Conservation (phyloP, 2,329 filamentous ascomycete genomes). For the Aureobasidium subglaciale region DNA sequence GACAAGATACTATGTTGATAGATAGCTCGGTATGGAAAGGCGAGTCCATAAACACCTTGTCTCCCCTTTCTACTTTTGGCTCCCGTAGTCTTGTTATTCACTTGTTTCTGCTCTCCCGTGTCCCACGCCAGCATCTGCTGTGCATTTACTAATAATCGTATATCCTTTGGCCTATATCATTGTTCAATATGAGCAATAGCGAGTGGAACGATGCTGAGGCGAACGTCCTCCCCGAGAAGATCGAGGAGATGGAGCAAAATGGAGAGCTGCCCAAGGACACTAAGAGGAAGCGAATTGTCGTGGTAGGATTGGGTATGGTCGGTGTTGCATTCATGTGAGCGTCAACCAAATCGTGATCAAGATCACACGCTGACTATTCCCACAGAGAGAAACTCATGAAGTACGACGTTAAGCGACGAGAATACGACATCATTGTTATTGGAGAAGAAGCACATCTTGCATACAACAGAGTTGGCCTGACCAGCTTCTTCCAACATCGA, state of each 20-base stretch:
- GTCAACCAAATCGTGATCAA: neutral
- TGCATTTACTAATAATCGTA: neutral
- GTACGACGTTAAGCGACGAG: slow-evolving; percentile 64
- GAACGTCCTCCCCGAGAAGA: slow-evolving; percentile 38
- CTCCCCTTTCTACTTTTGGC: neutral
- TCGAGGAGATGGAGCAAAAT: slow-evolving; percentile 29
- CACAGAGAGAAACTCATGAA: slow-evolving; percentile 81
- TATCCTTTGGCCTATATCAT: neutral
- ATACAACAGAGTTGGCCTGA: slow-evolving; percentile 85
- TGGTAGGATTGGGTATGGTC: slow-evolving; percentile 89
- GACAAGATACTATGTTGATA: neutral
- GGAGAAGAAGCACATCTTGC: slow-evolving; percentile 83
- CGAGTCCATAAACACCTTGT: slow-evolving; percentile 6
- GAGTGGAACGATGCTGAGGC: slow-evolving; percentile 42
- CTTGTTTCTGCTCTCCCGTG: neutral
- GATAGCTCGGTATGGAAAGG: slow-evolving; percentile 5
- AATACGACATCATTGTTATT: slow-evolving; percentile 77
- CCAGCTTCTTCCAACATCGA: slow-evolving; percentile 81
- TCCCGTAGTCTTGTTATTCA: slow-evolving; percentile 3
- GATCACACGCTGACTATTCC: neutral
- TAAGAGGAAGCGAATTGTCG: slow-evolving; percentile 61
- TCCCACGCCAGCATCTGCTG: slow-evolving; percentile 6
- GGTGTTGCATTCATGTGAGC: slow-evolving; percentile 79
- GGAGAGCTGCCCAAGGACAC: slow-evolving; percentile 29
- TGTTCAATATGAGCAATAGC: slow-evolving; percentile 33